Base-by-base conservation (phyloP, 108 stramenopile genomes). In the Cyclotella sp. region DNA sequence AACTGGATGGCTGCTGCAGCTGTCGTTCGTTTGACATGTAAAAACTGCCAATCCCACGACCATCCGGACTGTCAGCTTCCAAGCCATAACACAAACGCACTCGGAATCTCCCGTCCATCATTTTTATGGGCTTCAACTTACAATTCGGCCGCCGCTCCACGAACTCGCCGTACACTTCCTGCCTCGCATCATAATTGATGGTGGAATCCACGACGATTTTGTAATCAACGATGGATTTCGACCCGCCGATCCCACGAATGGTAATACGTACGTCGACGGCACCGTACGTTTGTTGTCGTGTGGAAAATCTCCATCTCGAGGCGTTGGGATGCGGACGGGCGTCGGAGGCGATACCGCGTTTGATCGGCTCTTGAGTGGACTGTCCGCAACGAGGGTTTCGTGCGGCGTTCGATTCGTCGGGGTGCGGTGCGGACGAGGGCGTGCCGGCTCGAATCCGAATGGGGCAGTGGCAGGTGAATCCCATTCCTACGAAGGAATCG, bases 211-310 rank as follows among this genome's bases (percentile, higher is more conserved):
- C 59, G 12, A 71, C 61, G 21, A 83, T 61, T 34, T 19, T 42
- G 47, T 76, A 72, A 14, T 64, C 45, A 14, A 75, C 43, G 30
- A 70, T 29, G 5, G 19, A 15, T 4, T 30, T 61, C 13, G 67
- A 76, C 6, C 88, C 88, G 24, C 86, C 86, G n/a, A 57, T 43
- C n/a, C 88, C 88, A 49, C 73, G 75, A 47, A 89, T 71, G 14
- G 52, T 77, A 58, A 89, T 86, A 21, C 42, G 68, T 21, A 78
- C 86, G 42, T 67, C 54, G 12, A 80, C 68, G 19, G 63, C 12
- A 18, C 86, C 88, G 51, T 84, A 84, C 9, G 78, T 75, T 54
- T 82, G 79, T 74, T 89, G 88, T 19, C 79, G 64, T 18, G 88
- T 86, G n/a, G 55, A 66, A 59, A 89, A 89, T 53, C 72, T 79